Evolutionary conservation across 106 monocot species (phyloP).

Genomic region (Cymbidium sinense): DNA sequence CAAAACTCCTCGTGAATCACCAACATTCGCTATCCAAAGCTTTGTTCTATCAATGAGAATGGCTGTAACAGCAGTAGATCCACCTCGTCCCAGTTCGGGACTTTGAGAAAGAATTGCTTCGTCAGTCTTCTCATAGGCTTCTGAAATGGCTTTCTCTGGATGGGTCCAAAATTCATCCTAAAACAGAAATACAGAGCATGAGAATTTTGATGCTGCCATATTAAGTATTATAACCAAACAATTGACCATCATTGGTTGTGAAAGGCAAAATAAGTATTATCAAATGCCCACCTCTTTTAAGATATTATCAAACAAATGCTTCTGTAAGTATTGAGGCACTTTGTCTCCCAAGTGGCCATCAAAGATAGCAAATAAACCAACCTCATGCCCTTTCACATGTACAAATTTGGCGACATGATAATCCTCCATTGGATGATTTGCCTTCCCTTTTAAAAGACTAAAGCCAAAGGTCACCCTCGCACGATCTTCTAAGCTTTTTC

Average conservation of each 20-base stretch:
- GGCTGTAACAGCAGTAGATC: slow-evolving; percentile 79
- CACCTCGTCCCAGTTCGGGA: slow-evolving; percentile 48
- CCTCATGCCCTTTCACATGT: slow-evolving; percentile 34
- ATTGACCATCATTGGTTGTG: not conserved
- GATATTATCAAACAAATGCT: slow-evolving; percentile 75
- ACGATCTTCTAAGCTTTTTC: slow-evolving; percentile 38
- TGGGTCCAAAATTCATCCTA: slow-evolving; percentile 69
- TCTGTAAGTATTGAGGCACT: slow-evolving; percentile 69
- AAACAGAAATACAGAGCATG: not conserved
- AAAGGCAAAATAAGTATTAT: not conserved
- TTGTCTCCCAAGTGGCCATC: slow-evolving; percentile 80
- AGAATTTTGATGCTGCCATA: not conserved
- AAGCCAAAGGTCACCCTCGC: slow-evolving; percentile 55
- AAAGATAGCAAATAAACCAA: slow-evolving; percentile 80
- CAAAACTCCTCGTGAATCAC: slow-evolving; percentile 76
- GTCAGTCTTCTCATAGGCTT: slow-evolving; percentile 64
- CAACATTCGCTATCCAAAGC: slow-evolving; percentile 70
- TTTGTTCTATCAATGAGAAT: slow-evolving; percentile 54
- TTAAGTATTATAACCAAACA: not conserved
- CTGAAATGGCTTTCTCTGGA: slow-evolving; percentile 40
- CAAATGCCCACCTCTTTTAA: slow-evolving; percentile 45
- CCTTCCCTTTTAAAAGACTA: slow-evolving; percentile 65
- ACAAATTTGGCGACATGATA: slow-evolving; percentile 65
- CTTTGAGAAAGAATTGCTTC: slow-evolving; percentile 46
- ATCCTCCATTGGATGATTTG: slow-evolving; percentile 90